These are phyloP conservation scores for Zalerion maritima DNA, from an alignment of 495 filamentous ascomycete genomes.

Conservation along the genomic window DNA sequence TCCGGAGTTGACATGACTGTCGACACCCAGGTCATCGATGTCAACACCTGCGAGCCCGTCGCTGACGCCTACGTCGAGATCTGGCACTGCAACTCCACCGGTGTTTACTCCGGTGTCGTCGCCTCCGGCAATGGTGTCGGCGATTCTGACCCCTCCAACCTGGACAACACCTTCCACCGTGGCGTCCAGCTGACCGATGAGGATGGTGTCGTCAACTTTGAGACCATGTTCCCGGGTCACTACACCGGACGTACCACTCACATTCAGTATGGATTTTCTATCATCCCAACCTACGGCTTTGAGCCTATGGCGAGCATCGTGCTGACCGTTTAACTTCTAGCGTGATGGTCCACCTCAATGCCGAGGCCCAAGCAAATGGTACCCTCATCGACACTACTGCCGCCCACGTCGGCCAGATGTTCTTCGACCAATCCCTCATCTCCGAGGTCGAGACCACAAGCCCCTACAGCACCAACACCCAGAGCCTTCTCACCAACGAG, in stretches of 20 bases:
- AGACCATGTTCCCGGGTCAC: conserved; percentile 41
- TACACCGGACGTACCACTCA: conserved; percentile 34
- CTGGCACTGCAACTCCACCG: conserved; percentile 35
- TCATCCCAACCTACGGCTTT: too few species aligned
- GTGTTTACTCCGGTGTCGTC: conserved; percentile 41
- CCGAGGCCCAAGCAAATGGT: conserved; percentile 27
- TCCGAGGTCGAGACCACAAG: conserved; percentile 25
- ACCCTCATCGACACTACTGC: conserved; percentile 33
- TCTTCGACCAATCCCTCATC: conserved; percentile 44
- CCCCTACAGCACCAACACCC: conserved; percentile 43
- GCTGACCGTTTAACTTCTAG: too few species aligned
- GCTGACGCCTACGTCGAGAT: conserved; percentile 42
- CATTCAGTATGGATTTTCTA: too few species aligned
- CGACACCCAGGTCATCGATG: conserved; percentile 47
- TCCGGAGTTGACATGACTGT: conserved; percentile 40
- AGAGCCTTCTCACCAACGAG: conserved; percentile 33
- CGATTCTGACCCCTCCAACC: conserved; percentile 26
- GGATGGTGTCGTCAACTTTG: conserved; percentile 35
- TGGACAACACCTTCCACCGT: conserved; percentile 35
- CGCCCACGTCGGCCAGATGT: conserved; percentile 46
- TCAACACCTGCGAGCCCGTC: conserved; percentile 41
- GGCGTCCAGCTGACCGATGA: conserved; percentile 32
- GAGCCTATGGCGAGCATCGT: too few species aligned
- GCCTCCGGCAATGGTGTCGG: conserved; percentile 40
- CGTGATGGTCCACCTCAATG: conserved; percentile 32